phyloP scores from a whole-genome alignment of 768 basidiomycete species.

The Lepiota brunneoincarnata region DNA sequence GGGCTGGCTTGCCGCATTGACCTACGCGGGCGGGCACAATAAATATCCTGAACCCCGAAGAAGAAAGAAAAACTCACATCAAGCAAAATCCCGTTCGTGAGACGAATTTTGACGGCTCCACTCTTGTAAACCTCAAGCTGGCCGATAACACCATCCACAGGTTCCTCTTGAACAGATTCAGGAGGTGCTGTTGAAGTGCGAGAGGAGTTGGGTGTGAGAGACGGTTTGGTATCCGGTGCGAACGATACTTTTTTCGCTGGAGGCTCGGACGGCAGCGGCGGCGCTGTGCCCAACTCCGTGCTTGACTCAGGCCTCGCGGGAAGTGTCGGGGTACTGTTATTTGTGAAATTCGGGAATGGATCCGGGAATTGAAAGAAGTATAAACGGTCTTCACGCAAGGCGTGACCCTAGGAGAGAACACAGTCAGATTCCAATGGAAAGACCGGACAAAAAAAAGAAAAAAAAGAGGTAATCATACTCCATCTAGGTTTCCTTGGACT shows the following conservation, averaged over 20 bases:
- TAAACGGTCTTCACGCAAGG: conserved; percentile 59
- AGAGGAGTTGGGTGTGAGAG: conserved; percentile 21
- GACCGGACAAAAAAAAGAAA: conserved; percentile 2
- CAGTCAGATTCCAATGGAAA: not conserved
- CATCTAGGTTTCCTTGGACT: conserved; percentile 31
- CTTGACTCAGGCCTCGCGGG: conserved; percentile 24
- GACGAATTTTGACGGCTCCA: conserved; percentile 83
- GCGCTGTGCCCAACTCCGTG: not conserved
- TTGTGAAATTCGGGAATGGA: conserved; percentile 73
- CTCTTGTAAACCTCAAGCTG: conserved; percentile 83
- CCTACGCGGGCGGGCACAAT: conserved; percentile 37
- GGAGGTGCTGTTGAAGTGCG: conserved; percentile 25
- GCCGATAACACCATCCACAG: conserved; percentile 77
- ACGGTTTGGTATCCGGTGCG: conserved; percentile 55
- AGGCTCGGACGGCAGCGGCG: not conserved
- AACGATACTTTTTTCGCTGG: conserved; percentile 59
- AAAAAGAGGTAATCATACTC: conserved; percentile 29
- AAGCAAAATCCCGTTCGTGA: conserved; percentile 77
- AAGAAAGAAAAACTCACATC: conserved; percentile 52
- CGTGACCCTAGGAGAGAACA: conserved; percentile 37
- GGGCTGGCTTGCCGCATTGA: conserved; percentile 77
- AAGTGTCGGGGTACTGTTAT: conserved; percentile 16
- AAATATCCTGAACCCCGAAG: not conserved
- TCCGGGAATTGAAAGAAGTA: conserved; percentile 91
- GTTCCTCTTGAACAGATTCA: conserved; percentile 29